These are phyloP conservation scores for Pythium apleroticum DNA, from an alignment of 352 stramenopile genomes.

Conservation along the genomic window DNA sequence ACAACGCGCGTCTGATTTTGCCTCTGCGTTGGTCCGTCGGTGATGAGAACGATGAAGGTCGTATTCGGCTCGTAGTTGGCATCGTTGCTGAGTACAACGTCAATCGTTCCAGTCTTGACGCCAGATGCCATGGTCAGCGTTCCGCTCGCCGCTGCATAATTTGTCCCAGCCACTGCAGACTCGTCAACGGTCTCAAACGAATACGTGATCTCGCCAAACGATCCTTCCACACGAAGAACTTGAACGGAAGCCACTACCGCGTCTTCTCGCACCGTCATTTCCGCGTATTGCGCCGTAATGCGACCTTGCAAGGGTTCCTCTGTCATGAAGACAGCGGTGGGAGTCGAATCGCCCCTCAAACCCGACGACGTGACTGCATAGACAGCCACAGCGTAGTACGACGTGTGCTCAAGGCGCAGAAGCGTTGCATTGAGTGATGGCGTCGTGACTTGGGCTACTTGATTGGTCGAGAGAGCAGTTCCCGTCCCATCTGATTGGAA, in stretches of 20 bases:
- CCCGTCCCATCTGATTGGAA: conserved; percentile 32
- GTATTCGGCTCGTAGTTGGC: conserved; percentile 40
- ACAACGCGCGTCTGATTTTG: conserved; percentile 34
- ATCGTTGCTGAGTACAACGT: conserved; percentile 48
- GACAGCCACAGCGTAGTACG: conserved; percentile 39
- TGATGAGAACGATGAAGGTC: conserved; percentile 41
- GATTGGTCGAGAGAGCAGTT: conserved; percentile 5
- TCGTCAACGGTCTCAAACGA: conserved; percentile 39
- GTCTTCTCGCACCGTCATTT: conserved; percentile 38
- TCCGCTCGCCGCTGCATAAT: conserved; percentile 30
- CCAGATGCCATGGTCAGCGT: conserved; percentile 29
- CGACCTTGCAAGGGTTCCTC: conserved; percentile 36
- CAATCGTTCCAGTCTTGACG: conserved; percentile 31
- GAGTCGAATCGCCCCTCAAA: conserved; percentile 30
- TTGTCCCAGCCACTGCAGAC: conserved; percentile 31
- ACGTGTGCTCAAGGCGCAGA: conserved; percentile 30
- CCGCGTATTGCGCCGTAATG: conserved; percentile 22
- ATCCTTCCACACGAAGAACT: conserved; percentile 49
- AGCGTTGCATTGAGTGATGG: conserved; percentile 14
- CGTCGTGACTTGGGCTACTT: conserved; percentile 18
- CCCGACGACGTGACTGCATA: conserved; percentile 35
- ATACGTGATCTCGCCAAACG: conserved; percentile 41
- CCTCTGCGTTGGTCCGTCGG: conserved; percentile 26
- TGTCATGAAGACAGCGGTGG: conserved; percentile 30
- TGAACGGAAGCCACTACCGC: conserved; percentile 27